Percentiles rank a stretch among this genome's conserved stretches.
These are phyloP conservation scores for Syzygium aromaticum DNA, from an alignment of 345 rosid species.

Conservation along the genomic window DNA sequence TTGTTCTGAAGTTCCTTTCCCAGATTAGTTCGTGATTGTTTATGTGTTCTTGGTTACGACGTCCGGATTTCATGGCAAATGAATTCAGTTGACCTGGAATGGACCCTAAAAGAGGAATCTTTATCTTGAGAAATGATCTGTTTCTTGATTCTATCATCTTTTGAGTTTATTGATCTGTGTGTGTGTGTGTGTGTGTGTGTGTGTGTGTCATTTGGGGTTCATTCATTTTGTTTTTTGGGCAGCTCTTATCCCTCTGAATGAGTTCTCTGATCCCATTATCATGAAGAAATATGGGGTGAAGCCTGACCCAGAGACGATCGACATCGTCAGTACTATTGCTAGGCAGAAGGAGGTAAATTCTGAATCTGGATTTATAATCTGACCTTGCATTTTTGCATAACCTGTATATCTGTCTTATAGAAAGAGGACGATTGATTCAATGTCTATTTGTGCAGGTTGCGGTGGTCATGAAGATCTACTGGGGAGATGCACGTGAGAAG, in stretches of 20 bases:
- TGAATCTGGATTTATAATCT: neutral
- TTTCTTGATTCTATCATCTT: neutral
- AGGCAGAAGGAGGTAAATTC: conserved; percentile 35
- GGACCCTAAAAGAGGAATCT: neutral
- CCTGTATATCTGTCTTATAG: neutral
- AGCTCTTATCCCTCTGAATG: conserved; percentile 67
- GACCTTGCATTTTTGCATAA: neutral
- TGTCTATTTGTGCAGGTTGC: conserved; percentile 11
- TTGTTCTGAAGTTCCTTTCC: neutral
- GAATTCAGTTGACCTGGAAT: neutral
- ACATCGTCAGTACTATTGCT: conserved; percentile 48
- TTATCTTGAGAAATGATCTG: neutral
- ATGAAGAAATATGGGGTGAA: conserved; percentile 74
- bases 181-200: neutral
- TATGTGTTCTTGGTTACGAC: neutral
- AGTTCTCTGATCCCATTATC: conserved; percentile 42
- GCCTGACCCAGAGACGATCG: conserved; percentile 67
- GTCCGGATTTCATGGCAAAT: neutral
- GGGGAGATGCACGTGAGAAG: conserved; percentile 92
- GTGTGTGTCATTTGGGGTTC: neutral
- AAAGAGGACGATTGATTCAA: neutral
- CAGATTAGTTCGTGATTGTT: neutral
- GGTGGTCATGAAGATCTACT: conserved; percentile 62
- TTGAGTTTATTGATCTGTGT: neutral
- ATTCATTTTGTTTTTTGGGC: neutral